Conservation (phyloP, 2,329 filamentous ascomycete species). For the Ploettnerulaceae sp. region DNA sequence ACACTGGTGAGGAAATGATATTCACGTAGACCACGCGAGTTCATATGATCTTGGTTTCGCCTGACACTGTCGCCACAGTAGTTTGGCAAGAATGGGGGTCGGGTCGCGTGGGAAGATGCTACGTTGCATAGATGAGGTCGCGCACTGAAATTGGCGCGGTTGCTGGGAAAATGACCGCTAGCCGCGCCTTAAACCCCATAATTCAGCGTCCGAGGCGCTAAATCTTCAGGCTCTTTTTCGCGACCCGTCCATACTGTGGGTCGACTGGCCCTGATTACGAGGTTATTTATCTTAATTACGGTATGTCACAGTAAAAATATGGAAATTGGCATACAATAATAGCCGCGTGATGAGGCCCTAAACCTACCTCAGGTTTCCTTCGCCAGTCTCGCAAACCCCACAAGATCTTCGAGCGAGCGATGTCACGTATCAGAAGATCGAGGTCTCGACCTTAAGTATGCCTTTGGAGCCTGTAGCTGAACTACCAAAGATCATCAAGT, state of each 20-base stretch:
- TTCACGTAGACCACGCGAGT: conserved; percentile 6
- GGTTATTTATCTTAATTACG: too few species aligned
- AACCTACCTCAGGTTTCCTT: neutral
- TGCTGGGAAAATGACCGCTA: too few species aligned
- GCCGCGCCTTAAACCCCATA: too few species aligned
- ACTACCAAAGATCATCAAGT: neutral
- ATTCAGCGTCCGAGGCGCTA: too few species aligned
- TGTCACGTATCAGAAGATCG: conserved; percentile 6
- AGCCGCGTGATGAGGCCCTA: neutral
- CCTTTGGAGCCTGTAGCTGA: neutral
- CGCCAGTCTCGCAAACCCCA: neutral
- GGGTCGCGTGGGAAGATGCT: conserved; percentile 1
- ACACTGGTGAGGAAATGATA: neutral
- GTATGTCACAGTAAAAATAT: too few species aligned
- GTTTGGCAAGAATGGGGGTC: conserved; percentile 1
- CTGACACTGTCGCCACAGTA: neutral
- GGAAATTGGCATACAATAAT: too few species aligned
- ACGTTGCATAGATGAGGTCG: conserved; percentile 9
- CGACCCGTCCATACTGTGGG: too few species aligned
- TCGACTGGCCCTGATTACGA: too few species aligned
- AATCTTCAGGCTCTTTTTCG: too few species aligned
- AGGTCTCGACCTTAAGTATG: neutral
- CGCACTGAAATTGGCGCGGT: too few species aligned
- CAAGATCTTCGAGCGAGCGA: neutral
- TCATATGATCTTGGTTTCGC: neutral